Evolutionary conservation across 2,329 filamentous ascomycete species (phyloP).

Genomic region (Tolypocladium paradoxum): DNA sequence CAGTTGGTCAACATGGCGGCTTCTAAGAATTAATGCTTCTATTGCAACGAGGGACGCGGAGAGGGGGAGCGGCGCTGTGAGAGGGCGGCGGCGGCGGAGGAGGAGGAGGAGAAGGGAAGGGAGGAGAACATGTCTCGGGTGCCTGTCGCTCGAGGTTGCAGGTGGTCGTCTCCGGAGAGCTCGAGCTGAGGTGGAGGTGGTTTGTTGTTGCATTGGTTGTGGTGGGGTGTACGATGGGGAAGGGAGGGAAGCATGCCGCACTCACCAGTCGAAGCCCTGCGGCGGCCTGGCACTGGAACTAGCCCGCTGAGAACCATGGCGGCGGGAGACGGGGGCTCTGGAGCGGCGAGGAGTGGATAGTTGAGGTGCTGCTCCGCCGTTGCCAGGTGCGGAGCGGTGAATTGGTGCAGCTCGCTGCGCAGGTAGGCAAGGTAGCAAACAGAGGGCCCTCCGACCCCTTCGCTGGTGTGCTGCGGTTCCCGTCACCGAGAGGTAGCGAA

Average conservation of each 20-base stretch:
- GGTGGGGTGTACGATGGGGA: neutral
- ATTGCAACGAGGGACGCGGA: slow-evolving; percentile 4
- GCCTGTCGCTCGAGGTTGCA: neutral
- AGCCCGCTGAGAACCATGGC: slow-evolving; percentile 21
- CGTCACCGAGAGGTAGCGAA: neutral
- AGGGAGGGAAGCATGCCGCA: neutral
- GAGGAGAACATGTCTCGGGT: neutral
- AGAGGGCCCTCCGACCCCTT: neutral
- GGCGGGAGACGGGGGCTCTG: neutral
- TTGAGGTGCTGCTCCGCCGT: neutral
- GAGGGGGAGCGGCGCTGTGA: slow-evolving; percentile 5
- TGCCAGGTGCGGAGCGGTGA: neutral
- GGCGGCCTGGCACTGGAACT: slow-evolving; percentile 18
- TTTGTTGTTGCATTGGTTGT: neutral
- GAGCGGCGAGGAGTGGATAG: neutral
- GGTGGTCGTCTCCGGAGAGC: neutral
- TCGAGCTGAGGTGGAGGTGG: neutral
- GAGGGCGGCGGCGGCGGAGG: neutral
- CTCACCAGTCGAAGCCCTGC: slow-evolving; percentile 19
- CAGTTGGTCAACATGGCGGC: slow-evolving; percentile 31
- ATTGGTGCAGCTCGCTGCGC: too few relatives aligned
- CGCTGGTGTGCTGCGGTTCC: neutral
- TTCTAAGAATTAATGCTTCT: slow-evolving; percentile 2
- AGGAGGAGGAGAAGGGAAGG: neutral
- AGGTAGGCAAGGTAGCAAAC: too few relatives aligned